Evolutionary conservation across 768 basidiomycete genomes (phyloP), one percentile per base, ranked within the genome.

Genomic region (Tricholoma sp.): DNA sequence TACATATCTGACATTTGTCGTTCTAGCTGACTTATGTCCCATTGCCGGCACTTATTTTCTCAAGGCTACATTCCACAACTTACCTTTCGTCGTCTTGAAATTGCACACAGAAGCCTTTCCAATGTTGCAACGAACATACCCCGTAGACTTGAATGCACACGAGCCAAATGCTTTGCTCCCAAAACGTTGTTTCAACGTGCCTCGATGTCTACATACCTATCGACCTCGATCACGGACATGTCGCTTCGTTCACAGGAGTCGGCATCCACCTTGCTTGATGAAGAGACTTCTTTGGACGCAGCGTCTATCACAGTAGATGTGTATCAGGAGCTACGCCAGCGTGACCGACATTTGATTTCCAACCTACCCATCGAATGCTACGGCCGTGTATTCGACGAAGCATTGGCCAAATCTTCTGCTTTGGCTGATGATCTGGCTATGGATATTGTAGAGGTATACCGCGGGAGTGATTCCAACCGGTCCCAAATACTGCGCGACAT

Each of bases 21-120:
- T n/a, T 49, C 33, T 59, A 82, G 85, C 74, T 88, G 78, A 88
- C 84, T 81, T 84, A 88, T 88, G 85, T 85, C 78, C 74, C 77
- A 83, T 82, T 84, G 85, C 79, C 85, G 83, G 73, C 79, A 73
- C 73, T 71, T 78, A 71, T 69, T 80, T 65, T 72, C 74, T 62
- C 75, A 75, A 79, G 73, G 74, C 70, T 72, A 75, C 70, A 66
- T 73, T 63, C 67, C 65, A 54, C 72, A 68, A 62, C 56, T 67
- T 59, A 49, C 50, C 57, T 36, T 32, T 39, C 61, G 55, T 55
- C 58, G 54, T 50, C 54, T 61, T 49, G 53, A 54, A 37, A 58
- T 50, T 44, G 17, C n/a, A 53, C 29, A 17, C 52, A n/a, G 37
- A 62, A 63, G 63, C 63, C 57, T 61, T 57, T 45, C 65, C 53